phyloP scores from a whole-genome alignment of 306 rosid genomes.

The Sphenostylis stenocarpa region DNA sequence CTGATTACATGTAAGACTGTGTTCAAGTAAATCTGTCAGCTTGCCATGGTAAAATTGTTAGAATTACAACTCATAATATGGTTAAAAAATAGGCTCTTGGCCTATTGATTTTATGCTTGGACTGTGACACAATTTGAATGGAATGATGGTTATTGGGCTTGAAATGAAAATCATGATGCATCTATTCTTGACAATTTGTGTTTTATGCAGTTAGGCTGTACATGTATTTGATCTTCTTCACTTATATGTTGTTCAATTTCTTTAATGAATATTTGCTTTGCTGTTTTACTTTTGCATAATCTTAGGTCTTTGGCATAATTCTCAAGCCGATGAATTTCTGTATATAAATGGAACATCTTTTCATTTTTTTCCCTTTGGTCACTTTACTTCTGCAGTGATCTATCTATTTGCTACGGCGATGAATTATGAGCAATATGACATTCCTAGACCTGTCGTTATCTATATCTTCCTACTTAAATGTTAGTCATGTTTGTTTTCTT shows the following conservation, averaged over 20 bases:
- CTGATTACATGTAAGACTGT: background rate
- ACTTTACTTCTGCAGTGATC: background rate
- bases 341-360: background rate
- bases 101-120: background rate
- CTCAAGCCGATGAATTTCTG: background rate
- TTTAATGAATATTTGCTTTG: background rate
- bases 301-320: background rate
- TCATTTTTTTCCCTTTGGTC: background rate
- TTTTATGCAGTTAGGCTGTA: background rate
- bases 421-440: too few species aligned
- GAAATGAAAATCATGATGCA: background rate
- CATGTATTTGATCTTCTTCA: background rate
- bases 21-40: background rate
- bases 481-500: background rate
- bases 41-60: slow-evolving; percentile 11
- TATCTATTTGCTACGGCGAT: background rate
- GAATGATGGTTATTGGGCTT: background rate
- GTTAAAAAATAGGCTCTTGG: background rate
- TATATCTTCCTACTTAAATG: background rate
- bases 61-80: background rate
- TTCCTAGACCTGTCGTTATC: background rate
- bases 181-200: background rate
- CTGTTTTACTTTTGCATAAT: background rate
- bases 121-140: slow-evolving; percentile 4
- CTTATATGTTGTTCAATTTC: background rate